Evolutionary conservation across 306 rosid species (phyloP).

Genomic region (Potentilla sterilis): DNA sequence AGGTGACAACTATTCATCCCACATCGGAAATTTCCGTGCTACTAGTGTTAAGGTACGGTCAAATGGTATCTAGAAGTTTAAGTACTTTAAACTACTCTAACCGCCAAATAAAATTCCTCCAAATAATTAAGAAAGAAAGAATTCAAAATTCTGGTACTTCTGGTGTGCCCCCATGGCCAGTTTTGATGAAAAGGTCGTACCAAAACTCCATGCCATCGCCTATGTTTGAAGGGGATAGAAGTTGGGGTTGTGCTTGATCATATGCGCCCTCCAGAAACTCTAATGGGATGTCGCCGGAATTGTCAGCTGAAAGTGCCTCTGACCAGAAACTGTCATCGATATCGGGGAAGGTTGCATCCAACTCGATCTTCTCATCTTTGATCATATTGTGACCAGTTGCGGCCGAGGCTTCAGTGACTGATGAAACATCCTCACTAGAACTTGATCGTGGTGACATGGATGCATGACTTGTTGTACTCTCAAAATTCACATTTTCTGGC

Average conservation of each 20-base stretch:
- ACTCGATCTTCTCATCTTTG: slow-evolving; percentile 42
- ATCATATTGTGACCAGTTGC: not conserved
- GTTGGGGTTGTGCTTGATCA: slow-evolving; percentile 27
- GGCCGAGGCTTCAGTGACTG: slow-evolving; percentile 27
- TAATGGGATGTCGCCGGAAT: slow-evolving; percentile 3
- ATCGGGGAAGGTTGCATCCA: slow-evolving; percentile 37
- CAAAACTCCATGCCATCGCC: slow-evolving; percentile 83
- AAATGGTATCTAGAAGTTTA: not conserved
- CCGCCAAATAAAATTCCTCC: slow-evolving; percentile 4
- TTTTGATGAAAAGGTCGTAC: slow-evolving; percentile 60
- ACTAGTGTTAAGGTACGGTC: slow-evolving; percentile 18
- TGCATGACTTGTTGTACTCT: slow-evolving; percentile 32
- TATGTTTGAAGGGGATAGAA: slow-evolving; percentile 23
- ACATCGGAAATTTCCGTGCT: slow-evolving; percentile 14
- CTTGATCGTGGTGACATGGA: slow-evolving; percentile 32
- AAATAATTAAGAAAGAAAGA: not conserved
- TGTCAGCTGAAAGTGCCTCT: slow-evolving; percentile 46
- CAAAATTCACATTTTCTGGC: slow-evolving; percentile 25
- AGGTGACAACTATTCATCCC: slow-evolving; percentile 15
- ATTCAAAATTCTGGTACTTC: slow-evolving; percentile 56
- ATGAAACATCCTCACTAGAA: slow-evolving; percentile 47
- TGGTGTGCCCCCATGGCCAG: slow-evolving; percentile 41
- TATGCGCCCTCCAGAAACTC: slow-evolving; percentile 25
- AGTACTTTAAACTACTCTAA: not conserved
- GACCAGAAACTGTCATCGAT: slow-evolving; percentile 68